Percentiles rank a stretch among this genome's conserved stretches.
Evolutionary conservation across 352 stramenopile species (phyloP).

Genomic region (Pythium brassicae): DNA sequence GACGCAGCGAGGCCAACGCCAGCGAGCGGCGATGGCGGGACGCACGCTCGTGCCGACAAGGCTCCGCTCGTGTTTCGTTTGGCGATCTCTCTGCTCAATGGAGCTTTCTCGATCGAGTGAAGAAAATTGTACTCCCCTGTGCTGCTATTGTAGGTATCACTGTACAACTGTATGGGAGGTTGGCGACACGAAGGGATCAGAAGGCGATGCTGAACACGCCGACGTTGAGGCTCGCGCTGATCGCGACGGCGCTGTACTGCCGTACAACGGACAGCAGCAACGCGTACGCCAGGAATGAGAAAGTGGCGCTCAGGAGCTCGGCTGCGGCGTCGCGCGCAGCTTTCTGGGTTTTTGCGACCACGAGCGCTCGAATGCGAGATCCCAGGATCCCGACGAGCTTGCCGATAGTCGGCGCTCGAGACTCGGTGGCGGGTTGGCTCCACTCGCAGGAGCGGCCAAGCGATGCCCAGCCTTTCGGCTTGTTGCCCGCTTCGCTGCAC

Average conservation of each 20-base stretch:
- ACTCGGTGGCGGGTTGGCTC: background rate
- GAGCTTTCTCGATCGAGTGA: too few relatives aligned
- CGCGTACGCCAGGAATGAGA: constrained; percentile 39
- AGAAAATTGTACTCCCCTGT: too few relatives aligned
- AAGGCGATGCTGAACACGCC: constrained; percentile 32
- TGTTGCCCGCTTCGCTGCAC: constrained; percentile 8
- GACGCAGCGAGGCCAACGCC: too few relatives aligned
- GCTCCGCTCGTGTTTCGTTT: too few relatives aligned
- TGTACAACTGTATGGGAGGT: too few relatives aligned
- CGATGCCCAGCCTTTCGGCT: background rate
- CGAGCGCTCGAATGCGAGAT: constrained; percentile 1
- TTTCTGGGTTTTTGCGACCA: constrained; percentile 22
- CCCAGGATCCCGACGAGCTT: background rate
- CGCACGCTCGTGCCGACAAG: too few relatives aligned
- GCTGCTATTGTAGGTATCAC: background rate
- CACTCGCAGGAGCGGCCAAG: background rate
- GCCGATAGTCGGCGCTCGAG: background rate
- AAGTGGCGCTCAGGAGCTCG: constrained; percentile 27
- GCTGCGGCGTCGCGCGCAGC: constrained; percentile 26
- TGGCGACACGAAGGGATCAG: too few relatives aligned
- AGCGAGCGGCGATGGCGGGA: too few relatives aligned
- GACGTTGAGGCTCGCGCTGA: constrained; percentile 34
- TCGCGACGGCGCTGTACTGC: constrained; percentile 31
- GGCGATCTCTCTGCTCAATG: too few relatives aligned
- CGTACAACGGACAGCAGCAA: constrained; percentile 28